Evolutionary conservation across 2,329 filamentous ascomycete genomes (phyloP), one percentile per base, ranked within the genome.

Genomic region (Amauroascus verrucosus): DNA sequence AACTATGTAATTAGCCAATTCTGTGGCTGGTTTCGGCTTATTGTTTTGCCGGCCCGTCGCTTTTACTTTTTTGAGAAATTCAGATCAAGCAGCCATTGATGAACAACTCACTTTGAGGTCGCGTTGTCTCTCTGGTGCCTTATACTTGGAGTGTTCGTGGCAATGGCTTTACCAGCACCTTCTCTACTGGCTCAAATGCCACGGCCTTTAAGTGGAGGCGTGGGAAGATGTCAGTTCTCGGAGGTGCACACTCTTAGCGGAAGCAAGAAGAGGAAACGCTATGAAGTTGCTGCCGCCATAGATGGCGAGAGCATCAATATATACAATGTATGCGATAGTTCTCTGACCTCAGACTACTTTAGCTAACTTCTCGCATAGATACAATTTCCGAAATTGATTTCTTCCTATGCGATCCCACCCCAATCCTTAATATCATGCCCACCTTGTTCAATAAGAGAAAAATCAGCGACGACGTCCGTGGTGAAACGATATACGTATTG

Each of bases 301-400:
- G 79, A 83, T 63, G 79, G 80, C 37, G 79, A 83, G 63, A 76
- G 77, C 28, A 68, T 84, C 48, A 81, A 77, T 58, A 76, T 84
- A 33, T 83, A 83, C 67, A 80, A 81, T 67, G 80, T 83, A 70
- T 46, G 66, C 24, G 30, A 20, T 41, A 3, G 26, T 32, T 28
- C 7, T 18, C 30, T 22, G 11, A 2, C 1, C 33, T 43, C 44
- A 8, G n/a, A 14, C 24, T n/a, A 38, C 41, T 13, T 30, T 5
- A 30, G 16, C 33, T 53, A 47, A 53, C 40, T 13, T 37, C 65
- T 9, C 54, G 24, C 7, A 41, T 2, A 83, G 81, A 68, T 82
- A 20, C 78, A 81, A 73, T 79, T 77, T 49, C 78, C 81, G 7
- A 79, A 76, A 60, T 72, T 81, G 7, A 71, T 80, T 16, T 77